Evolutionary conservation across 352 stramenopile species (phyloP).

Genomic region (Globisporangium takayamanum): DNA sequence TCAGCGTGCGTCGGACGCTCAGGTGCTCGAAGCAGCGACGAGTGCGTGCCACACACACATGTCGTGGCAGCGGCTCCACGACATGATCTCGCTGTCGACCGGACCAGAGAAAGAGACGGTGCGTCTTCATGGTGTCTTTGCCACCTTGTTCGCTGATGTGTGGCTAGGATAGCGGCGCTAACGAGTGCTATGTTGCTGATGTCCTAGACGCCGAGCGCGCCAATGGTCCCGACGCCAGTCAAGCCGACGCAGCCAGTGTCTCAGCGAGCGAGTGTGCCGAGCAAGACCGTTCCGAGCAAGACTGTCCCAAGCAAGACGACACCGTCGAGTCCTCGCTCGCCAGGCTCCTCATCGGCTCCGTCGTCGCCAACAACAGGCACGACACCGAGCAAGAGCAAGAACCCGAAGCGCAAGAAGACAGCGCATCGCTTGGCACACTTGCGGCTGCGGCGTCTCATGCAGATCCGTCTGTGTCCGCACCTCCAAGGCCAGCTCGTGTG

Average conservation of each 20-base stretch:
- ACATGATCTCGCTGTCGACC: conserved; percentile 16
- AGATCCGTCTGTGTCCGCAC: conserved; percentile 58
- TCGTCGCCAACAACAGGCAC: conserved; percentile 5
- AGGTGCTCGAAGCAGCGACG: conserved; percentile 32
- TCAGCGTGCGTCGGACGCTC: conserved; percentile 24
- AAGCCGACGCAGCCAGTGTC: background rate
- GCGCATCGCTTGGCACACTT: conserved; percentile 32
- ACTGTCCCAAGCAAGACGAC: background rate
- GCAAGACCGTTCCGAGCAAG: background rate
- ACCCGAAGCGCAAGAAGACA: conserved; percentile 23
- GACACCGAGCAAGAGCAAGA: conserved; percentile 13
- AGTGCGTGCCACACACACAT: conserved; percentile 37
- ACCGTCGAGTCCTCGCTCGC: conserved; percentile 4
- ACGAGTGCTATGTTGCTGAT: background rate
- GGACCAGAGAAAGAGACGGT: conserved; percentile 3
- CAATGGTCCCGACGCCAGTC: background rate
- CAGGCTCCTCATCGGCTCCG: conserved; percentile 16
- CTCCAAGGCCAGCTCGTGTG: conserved; percentile 62
- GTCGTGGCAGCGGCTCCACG: conserved; percentile 24
- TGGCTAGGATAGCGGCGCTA: background rate
- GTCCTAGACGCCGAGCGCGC: background rate
- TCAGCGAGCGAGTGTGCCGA: background rate
- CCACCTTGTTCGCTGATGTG: background rate
- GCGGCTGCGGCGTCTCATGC: conserved; percentile 57
- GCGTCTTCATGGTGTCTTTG: background rate